Evolutionary conservation across 306 rosid genomes (phyloP), one percentile per base, ranked within the genome.

Genomic region (Trifolium dubium): DNA sequence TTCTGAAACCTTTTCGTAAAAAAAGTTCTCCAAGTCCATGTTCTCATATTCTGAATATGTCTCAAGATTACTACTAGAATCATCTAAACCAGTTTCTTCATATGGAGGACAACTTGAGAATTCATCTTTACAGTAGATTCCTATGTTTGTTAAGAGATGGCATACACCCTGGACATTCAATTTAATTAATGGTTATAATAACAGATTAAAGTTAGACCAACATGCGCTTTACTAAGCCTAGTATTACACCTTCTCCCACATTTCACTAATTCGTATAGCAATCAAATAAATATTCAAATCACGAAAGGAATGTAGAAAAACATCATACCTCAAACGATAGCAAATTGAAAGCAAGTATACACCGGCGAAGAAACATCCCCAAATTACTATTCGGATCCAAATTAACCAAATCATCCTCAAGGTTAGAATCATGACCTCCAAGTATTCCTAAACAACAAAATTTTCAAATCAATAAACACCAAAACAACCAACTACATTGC

Each of bases 11-110:
- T 94, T 91, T 19, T 88, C 91, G 67, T 84, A 91, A 63, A 89
- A 94, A 75, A 91, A 81, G 80, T 87, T 94, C 83, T 94, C 98
- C 74, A 94, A 78, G 82, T 94, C 98, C 97, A 91, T 94, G 80
- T 88, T 94, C 81, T 89, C 95, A 79, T 91, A 86, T 74, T 88
- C 96, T 44, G 93, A 83, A 65, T 76, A 76, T 39, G 90, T 84
- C 87, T 91, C 98, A 40, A 80, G 81, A 80, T 89, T 88, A 81
- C 90, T 85, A 71, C 90, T 86, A 74, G 91, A 84, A 72, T 69
- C 92, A 70, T 89, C 92, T 71, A 91, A 81, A 59, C 84, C 84
- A 10, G 89, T 84, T 58, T 82, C 86, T 69, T 85, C 96, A 74
- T 84, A 88, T 29, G 85, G 70, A 77, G 91, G 82, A 79, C 88